Conservation (phyloP, 768 basidiomycete species). For the Trametes elegans region DNA sequence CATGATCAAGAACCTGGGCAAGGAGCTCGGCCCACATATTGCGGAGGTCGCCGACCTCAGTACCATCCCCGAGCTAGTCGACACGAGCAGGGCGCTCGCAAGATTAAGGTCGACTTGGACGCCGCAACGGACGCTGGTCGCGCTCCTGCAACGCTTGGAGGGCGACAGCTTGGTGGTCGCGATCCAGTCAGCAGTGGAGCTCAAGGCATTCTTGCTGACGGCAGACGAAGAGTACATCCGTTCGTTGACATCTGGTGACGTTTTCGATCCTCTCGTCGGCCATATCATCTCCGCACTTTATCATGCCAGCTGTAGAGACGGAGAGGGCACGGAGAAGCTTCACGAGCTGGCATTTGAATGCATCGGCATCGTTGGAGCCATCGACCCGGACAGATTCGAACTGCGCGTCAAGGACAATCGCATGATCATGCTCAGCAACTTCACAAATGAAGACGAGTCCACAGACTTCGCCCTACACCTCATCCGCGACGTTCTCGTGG, state of each 20-base stretch:
- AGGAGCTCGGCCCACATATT: constrained; percentile 52
- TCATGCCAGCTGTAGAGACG: constrained; percentile 71
- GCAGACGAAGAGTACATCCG: constrained; percentile 53
- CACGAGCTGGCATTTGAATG: constrained; percentile 82
- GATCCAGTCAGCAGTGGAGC: constrained; percentile 69
- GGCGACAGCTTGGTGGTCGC: constrained; percentile 83
- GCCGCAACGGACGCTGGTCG: constrained; percentile 52
- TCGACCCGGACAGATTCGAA: constrained; percentile 92
- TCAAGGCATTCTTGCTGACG: constrained; percentile 60
- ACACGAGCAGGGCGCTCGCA: constrained; percentile 42
- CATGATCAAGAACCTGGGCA: constrained; percentile 62
- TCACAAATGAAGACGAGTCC: constrained; percentile 74
- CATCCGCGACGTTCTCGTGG: constrained; percentile 81
- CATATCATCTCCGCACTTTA: constrained; percentile 66
- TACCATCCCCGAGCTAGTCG: constrained; percentile 61
- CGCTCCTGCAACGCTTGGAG: constrained; percentile 68
- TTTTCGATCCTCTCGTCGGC: constrained; percentile 77
- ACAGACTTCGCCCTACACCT: constrained; percentile 81
- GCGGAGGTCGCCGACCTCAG: constrained; percentile 81
- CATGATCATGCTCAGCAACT: constrained; percentile 79
- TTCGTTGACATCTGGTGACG: constrained; percentile 74
- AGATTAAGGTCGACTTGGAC: constrained; percentile 48
- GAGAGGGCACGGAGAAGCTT: constrained; percentile 66
- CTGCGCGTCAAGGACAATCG: constrained; percentile 53
- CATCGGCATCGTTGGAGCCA: constrained; percentile 87